Base-by-base conservation (phyloP, 208 protist genomes). In the Leishmania aethiopica region DNA sequence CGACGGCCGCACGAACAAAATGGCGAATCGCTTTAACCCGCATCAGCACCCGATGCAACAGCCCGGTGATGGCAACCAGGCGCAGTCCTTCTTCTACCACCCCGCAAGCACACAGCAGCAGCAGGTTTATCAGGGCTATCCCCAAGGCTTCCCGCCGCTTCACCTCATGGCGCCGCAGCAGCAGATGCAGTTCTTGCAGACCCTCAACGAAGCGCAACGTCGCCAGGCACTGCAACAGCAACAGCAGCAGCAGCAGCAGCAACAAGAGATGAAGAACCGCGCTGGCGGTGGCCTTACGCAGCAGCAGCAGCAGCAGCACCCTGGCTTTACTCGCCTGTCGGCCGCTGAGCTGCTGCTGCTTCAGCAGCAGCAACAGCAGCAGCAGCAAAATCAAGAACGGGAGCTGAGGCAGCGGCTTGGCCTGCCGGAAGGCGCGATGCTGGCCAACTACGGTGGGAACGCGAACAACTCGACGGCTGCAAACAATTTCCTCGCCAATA, bases 231-330 rank as follows among this genome's bases (percentile, higher is more conserved):
- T 73, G 22, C 77, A 80, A 25, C 77, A 80, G 19, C 75, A 75
- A 7, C 83, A 86, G 85, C 85, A 88, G 67, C 79, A 72, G 77
- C 83, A 86, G 81, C 85, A 88, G 37, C 79, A 71, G 71, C 73
- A 78, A 37, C 75, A 78, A 25, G 75, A 78, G n/a, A 78, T 78
- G 75, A 78, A 78, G 53, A 67, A 35, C 55, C 75, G 75, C 22
- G 53, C 55, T 28, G 57, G 37, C 28, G 75, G 22, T 35, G 57
- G 37, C 75, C 35, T 62, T 64, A 5, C 77, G 5, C 82, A 81
- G 76, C 84, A 87, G 81, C 80, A 83, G 77, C 79, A 84, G 77
- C 79, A 84, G 57, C 79, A 64, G 71, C 57, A 86, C 59, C 76
- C 76, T 8, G 57, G 76, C 25, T 72, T 73, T 69, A 11, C 60